phyloP scores from a whole-genome alignment of 495 filamentous ascomycete species.

The Hypomontagnella submonticulosa region DNA sequence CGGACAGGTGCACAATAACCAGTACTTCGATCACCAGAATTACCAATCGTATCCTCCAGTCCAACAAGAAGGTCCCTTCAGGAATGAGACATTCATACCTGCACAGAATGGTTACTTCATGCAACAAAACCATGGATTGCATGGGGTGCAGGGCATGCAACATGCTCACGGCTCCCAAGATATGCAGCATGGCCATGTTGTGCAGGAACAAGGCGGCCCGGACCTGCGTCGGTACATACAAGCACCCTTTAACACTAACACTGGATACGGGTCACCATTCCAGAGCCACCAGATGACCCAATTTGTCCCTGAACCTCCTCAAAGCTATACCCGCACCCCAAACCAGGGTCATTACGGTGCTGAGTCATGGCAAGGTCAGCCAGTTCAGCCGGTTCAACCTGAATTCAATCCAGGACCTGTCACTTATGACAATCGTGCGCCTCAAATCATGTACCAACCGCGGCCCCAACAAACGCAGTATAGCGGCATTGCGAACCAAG shows the following conservation, averaged over 20 bases:
- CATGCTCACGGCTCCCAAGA: too few relatives aligned
- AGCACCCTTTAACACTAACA: background rate
- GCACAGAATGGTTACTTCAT: too few relatives aligned
- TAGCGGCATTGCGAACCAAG: background rate
- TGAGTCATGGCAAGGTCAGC: constrained; percentile 14
- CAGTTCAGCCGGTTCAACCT: constrained; percentile 3
- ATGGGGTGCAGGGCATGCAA: too few relatives aligned
- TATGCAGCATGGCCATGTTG: constrained; percentile 12
- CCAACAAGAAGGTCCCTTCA: too few relatives aligned
- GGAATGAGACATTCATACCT: too few relatives aligned
- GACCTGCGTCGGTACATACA: too few relatives aligned
- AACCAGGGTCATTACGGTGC: constrained; percentile 6
- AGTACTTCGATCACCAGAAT: too few relatives aligned
- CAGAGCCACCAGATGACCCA: constrained; percentile 1
- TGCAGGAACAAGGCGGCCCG: background rate
- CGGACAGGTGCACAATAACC: background rate
- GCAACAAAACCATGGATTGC: too few relatives aligned
- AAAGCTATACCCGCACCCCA: constrained; percentile 20
- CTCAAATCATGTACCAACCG: constrained; percentile 15
- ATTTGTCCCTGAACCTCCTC: constrained; percentile 6
- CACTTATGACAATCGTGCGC: constrained; percentile 7
- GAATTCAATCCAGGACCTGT: constrained; percentile 6
- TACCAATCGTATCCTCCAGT: too few relatives aligned
- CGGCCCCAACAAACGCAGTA: background rate
- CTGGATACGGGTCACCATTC: constrained; percentile 3